Base-by-base conservation (phyloP, 2,329 filamentous ascomycete genomes). In the Cladorrhinum sp. region DNA sequence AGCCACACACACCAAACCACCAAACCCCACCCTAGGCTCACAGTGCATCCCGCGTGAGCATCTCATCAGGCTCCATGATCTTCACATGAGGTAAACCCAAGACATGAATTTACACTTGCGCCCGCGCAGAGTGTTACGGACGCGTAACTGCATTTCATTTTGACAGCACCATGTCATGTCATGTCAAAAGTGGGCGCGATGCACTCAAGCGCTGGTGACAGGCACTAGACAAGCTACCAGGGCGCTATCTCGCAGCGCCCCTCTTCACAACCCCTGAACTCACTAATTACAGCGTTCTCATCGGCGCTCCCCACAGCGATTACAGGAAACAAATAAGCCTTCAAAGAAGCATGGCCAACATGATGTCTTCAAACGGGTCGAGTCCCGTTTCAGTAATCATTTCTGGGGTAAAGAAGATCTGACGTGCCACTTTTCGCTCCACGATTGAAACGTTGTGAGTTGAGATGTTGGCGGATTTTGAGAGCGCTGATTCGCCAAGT, bases 401-500 rank as follows among this genome's bases (percentile, higher is more conserved):
- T 24, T 26, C 24, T 30, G 56, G 60, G 55, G 52, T 26, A 60
- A n/a, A 50, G 46, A 1, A 58, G 52, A 48, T 58, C 52, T 49
- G 24, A 55, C n/a, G 53, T 42, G 18, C 21, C 12, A 21, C 42
- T 12, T 18, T 21, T 46, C 42, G 7, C 42, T 46, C 42, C 28
- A n/a, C 53, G 20, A 52, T 51, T 49, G 52, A 58, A 58, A 55
- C n/a, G 58, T 18, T 61, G 36, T 23, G 56, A 59, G 58, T 7
- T 51, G 59, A 42, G 8, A 2, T 20, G 63, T 65, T 65, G 63
- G 63, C 9, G 20, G 20, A 28, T 24, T 30, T 49, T 18, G 50
- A 36, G 42, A 16, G 55, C 57, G 39, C 58, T 65, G 63, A 65
- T 65, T 65, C 54, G 63, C 58, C 23, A 21, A 50, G 14, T 6